Evolutionary conservation across 768 basidiomycete species (phyloP).

Genomic region (Lentinula sp.): DNA sequence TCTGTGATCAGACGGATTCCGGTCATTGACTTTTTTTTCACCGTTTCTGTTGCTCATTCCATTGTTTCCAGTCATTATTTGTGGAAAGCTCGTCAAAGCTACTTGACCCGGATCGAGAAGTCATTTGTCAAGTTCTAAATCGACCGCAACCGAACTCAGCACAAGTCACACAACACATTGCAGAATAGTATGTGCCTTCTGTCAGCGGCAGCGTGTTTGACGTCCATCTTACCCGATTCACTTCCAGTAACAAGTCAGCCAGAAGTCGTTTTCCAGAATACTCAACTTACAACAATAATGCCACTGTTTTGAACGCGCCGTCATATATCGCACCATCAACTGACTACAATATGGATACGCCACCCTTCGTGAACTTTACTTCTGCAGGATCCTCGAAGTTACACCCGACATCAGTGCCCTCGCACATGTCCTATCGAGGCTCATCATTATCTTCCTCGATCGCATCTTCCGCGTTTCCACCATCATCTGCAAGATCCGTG

Average conservation of each 20-base stretch:
- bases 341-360: neutral
- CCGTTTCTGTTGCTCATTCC: neutral
- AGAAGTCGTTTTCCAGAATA: conserved; percentile 14
- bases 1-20: conserved; percentile 32
- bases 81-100: conserved; percentile 36
- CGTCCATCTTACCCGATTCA: neutral
- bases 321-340: no score
- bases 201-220: conserved; percentile 7
- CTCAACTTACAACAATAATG: neutral
- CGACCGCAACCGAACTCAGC: conserved; percentile 36
- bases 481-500: neutral
- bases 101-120: conserved; percentile 32
- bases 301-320: neutral
- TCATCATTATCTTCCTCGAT: conserved; percentile 7
- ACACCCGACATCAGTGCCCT: neutral
- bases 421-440: neutral
- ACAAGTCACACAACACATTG: conserved; percentile 33
- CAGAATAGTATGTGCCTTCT: conserved; percentile 41
- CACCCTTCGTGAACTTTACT: neutral
- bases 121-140: conserved; percentile 50
- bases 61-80: conserved; percentile 31
- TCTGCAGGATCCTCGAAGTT: neutral
- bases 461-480: neutral
- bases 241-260: conserved; percentile 22
- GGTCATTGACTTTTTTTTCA: conserved; percentile 22